These are phyloP conservation scores for Trichoderma aggressivum DNA, from an alignment of 2,329 filamentous ascomycete species.

Conservation along the genomic window DNA sequence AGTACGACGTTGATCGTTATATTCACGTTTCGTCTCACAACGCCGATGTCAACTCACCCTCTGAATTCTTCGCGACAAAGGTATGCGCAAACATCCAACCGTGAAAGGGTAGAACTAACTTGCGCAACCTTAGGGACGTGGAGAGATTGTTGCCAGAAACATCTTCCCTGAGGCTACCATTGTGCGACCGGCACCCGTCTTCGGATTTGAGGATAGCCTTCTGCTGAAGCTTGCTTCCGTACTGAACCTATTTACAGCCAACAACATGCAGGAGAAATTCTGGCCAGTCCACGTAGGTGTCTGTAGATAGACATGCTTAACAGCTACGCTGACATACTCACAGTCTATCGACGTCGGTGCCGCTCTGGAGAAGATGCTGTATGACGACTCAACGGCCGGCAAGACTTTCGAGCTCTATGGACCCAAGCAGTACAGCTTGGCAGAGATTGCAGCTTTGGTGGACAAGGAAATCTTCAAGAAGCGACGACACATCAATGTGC, in stretches of 20 bases:
- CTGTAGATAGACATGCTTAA: background rate
- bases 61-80: conserved; percentile 91
- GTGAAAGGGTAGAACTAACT: background rate
- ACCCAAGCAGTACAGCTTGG: conserved; percentile 86
- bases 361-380: conserved; percentile 84
- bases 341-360: conserved; percentile 85
- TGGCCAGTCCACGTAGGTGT: conserved; percentile 79
- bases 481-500: conserved; percentile 86
- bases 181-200: conserved; percentile 88
- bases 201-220: conserved; percentile 91
- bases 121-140: conserved; percentile 54
- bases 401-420: conserved; percentile 95
- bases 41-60: conserved; percentile 72
- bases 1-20: conserved; percentile 96
- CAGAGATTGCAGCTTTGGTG: conserved; percentile 81
- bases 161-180: conserved; percentile 98
- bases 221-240: conserved; percentile 79
- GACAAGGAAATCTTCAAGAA: conserved; percentile 90
- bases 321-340: background rate
- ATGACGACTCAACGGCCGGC: conserved; percentile 83
- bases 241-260: conserved; percentile 81
- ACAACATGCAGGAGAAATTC: conserved; percentile 89
- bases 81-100: conserved; percentile 35
- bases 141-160: conserved; percentile 77
- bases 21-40: conserved; percentile 97